Percentiles rank a stretch among this genome's conserved stretches.
These are phyloP conservation scores for Candida koratica DNA, from an alignment of 805 yeast genomes.

Conservation along the genomic window DNA sequence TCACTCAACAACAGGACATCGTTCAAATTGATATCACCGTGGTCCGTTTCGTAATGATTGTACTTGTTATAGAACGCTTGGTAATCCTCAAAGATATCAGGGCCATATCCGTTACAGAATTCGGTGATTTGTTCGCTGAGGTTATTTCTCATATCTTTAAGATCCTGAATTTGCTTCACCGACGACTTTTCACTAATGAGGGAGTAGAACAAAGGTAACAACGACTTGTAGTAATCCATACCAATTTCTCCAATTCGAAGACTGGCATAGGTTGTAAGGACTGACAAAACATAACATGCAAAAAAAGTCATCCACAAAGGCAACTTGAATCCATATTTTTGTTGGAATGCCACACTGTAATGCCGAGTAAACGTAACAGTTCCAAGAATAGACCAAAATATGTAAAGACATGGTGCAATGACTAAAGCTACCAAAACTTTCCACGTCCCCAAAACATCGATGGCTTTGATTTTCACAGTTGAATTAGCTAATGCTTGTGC, in stretches of 20 bases:
- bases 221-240: slow-evolving; percentile 38
- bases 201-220: slow-evolving; percentile 35
- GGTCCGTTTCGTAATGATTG: slow-evolving; percentile 11
- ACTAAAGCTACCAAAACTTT: slow-evolving; percentile 40
- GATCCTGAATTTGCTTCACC: slow-evolving; percentile 28
- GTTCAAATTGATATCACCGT: slow-evolving; percentile 4
- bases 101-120: slow-evolving; percentile 37
- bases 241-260: slow-evolving; percentile 41
- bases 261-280: slow-evolving; percentile 40
- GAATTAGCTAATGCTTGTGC: slow-evolving; percentile 36
- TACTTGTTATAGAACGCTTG: slow-evolving; percentile 28
- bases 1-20: slow-evolving; percentile 9
- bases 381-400: slow-evolving; percentile 36
- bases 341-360: neutral
- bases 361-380: slow-evolving; percentile 12
- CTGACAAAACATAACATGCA: slow-evolving; percentile 32
- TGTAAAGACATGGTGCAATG: slow-evolving; percentile 38
- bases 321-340: neutral
- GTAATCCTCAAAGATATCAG: slow-evolving; percentile 36
- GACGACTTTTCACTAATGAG: slow-evolving; percentile 27
- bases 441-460: slow-evolving; percentile 42
- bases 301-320: slow-evolving; percentile 22
- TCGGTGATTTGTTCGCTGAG: slow-evolving; percentile 29
- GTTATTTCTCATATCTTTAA: slow-evolving; percentile 25
- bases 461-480: slow-evolving; percentile 38